Evolutionary conservation across 2,329 filamentous ascomycete species (phyloP), one percentile per base, ranked within the genome.

Genomic region (Calonectria pseudoturangicola): DNA sequence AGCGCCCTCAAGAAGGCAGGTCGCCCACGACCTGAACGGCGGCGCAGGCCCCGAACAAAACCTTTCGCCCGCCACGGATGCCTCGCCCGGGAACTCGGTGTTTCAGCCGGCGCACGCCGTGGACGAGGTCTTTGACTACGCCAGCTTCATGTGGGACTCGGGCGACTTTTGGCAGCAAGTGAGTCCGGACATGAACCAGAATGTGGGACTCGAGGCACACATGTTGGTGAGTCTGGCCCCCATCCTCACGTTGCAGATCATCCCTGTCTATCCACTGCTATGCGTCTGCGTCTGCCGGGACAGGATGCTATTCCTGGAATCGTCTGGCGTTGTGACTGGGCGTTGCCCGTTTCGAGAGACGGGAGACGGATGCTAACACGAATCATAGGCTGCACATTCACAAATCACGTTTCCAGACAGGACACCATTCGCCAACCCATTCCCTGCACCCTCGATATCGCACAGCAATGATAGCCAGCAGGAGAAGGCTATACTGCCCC

Each of bases 101-200:
- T 78, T 81, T 21, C 78, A 81, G 63, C 73, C 79, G 15, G 70
- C 74, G 4, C 81, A 82, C 43, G 82, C 82, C 6, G 84, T 86
- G 54, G 84, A 85, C 48, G 83, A 88, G 73, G 81, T 86, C 21
- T 88, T 87, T 73, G 86, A 87, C 79, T 87, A 87, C 73, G 85
- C 86, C 39, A 87, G 84, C 75, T 88, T 88, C 78, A 86, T 87
- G 84, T 88, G 86, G 87, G 84, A 87, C 68, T 80, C 82, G 3
- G 80, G 79, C 4, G 81, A 84, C 58, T 79, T 82, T 56, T 84
- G 82, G 84, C 81, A 82, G 69, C 80, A 83, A 47, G 73, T 80
- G 21, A 79, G 77, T n/a, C 76, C 79, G 4, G 78, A 79, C 2
- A 73, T 77, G 64, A 75, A 75, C 12, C 75, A 75, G 51, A 76